Evolutionary conservation across 2,329 filamentous ascomycete species (phyloP).

Genomic region (Ophiostoma sp.): DNA sequence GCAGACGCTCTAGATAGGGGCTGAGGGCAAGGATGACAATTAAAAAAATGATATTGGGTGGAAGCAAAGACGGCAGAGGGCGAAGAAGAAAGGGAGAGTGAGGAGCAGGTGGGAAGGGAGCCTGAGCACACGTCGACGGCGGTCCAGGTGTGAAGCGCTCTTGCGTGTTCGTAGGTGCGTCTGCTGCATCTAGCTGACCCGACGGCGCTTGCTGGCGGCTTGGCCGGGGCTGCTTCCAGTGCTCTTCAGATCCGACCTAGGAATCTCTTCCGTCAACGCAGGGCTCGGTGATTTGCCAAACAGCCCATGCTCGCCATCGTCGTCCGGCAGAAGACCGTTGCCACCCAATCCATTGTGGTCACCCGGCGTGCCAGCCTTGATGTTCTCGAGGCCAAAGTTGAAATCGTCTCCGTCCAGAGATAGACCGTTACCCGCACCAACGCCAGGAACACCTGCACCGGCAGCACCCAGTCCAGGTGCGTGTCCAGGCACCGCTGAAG

Average conservation of each 20-base stretch:
- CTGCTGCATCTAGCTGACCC: slow-evolving; percentile 10
- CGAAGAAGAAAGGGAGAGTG: neutral
- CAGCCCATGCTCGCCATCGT: slow-evolving; percentile 16
- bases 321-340: neutral
- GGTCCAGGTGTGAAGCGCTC: too few relatives aligned
- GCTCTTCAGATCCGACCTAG: slow-evolving; percentile 15
- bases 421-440: neutral
- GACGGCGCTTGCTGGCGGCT: slow-evolving; percentile 17
- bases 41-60: neutral
- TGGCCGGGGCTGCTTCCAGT: slow-evolving; percentile 13
- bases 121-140: too few relatives aligned
- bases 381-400: slow-evolving; percentile 14
- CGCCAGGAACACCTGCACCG: neutral
- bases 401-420: slow-evolving; percentile 11
- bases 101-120: neutral
- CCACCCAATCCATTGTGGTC: neutral
- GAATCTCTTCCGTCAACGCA: slow-evolving; percentile 20
- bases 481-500: neutral
- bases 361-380: neutral
- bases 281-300: slow-evolving; percentile 21
- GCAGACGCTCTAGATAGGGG: neutral
- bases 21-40: neutral
- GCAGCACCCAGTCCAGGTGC: neutral
- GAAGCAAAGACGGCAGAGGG: neutral
- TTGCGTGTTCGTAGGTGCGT: too few relatives aligned